phyloP scores from a whole-genome alignment of 2,329 filamentous ascomycete species.

The Tolypocladium guangdongense region DNA sequence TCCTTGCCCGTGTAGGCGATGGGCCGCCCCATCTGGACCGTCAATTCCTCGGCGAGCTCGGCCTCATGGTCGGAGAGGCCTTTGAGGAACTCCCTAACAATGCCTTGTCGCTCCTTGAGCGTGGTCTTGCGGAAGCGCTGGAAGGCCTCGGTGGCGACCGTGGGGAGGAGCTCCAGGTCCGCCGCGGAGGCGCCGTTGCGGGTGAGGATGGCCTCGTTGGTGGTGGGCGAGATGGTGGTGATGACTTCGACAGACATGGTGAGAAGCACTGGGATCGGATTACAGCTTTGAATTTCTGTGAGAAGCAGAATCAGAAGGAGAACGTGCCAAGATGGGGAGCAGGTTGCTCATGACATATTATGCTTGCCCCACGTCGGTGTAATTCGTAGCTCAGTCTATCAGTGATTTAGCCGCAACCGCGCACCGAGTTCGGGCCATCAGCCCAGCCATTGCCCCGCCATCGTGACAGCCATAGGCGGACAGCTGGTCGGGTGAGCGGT shows the following conservation, averaged over 20 bases:
- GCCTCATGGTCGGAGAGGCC: constrained; percentile 61
- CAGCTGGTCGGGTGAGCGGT: neutral
- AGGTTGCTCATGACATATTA: neutral
- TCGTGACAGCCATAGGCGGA: neutral
- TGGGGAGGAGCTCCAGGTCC: constrained; percentile 63
- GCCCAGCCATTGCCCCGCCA: neutral
- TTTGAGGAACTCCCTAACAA: constrained; percentile 70
- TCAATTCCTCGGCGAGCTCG: constrained; percentile 74
- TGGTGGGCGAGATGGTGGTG: constrained; percentile 80
- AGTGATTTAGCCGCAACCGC: constrained; percentile 1
- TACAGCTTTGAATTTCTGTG: neutral
- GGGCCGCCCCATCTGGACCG: constrained; percentile 89
- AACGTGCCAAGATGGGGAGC: neutral
- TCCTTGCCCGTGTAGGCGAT: constrained; percentile 81
- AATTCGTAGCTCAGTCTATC: too few species aligned
- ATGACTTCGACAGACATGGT: constrained; percentile 54
- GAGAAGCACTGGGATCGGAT: neutral
- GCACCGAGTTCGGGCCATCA: constrained; percentile 3
- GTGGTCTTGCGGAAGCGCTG: constrained; percentile 63
- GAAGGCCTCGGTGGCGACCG: constrained; percentile 64
- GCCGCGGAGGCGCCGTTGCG: constrained; percentile 61
- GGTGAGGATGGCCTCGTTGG: constrained; percentile 73
- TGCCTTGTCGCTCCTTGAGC: constrained; percentile 64
- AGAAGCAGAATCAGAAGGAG: neutral
- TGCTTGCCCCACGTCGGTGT: constrained; percentile 1